Conservation (phyloP, 2,329 filamentous ascomycete species). For the Amauroascus verrucosus region DNA sequence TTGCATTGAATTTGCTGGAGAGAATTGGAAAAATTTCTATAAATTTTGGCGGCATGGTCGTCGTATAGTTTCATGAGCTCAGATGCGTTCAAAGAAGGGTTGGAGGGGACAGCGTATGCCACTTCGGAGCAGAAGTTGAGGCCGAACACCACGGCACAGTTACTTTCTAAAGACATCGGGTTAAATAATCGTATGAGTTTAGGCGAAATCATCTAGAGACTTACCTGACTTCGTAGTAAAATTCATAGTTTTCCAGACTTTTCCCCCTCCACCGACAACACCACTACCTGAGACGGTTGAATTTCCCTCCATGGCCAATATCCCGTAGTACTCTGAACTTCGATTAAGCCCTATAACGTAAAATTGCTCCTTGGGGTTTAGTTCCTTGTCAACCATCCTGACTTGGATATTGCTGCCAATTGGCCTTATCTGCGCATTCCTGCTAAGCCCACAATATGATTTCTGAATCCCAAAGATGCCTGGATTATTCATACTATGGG, state of each 20-base stretch:
- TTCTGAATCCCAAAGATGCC: conserved; percentile 59
- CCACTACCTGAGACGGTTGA: conserved; percentile 45
- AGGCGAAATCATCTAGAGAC: too few species aligned
- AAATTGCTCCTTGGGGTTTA: conserved; percentile 75
- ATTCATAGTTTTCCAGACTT: conserved; percentile 59
- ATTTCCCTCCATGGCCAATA: conserved; percentile 55
- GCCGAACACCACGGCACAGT: conserved; percentile 76
- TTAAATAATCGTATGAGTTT: too few species aligned
- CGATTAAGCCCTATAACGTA: conserved; percentile 65
- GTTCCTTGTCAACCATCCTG: conserved; percentile 58
- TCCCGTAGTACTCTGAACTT: conserved; percentile 60
- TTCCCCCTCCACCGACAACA: conserved; percentile 60
- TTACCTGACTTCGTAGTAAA: conserved; percentile 71
- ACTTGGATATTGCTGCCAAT: conserved; percentile 50
- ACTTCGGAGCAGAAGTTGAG: conserved; percentile 82
- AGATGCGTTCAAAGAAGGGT: conserved; percentile 53
- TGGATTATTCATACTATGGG: conserved; percentile 48
- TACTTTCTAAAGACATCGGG: conserved; percentile 45
- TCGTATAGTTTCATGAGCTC: conserved; percentile 68
- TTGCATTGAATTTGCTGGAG: conserved; percentile 81
- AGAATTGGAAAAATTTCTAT: conserved; percentile 67
- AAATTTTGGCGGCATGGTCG: conserved; percentile 57
- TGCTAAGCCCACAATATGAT: conserved; percentile 72
- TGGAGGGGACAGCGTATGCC: conserved; percentile 83
- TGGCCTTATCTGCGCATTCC: conserved; percentile 53